phyloP scores from a whole-genome alignment of 1,139 yeast species.

The Candida anutae region DNA sequence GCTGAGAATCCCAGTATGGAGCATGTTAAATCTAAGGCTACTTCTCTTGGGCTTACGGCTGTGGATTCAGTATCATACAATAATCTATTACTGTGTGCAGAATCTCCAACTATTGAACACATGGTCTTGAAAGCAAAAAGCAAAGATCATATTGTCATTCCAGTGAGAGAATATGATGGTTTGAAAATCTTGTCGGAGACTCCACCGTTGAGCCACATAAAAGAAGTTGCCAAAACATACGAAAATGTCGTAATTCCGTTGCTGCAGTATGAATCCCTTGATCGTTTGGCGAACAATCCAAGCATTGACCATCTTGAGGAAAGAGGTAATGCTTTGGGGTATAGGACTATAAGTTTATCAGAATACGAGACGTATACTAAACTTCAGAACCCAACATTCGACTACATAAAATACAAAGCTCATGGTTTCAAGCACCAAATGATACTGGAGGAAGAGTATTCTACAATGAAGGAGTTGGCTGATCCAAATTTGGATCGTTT shows the following conservation, averaged over 20 bases:
- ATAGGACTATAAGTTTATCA: conserved; percentile 6
- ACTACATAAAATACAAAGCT: conserved; percentile 28
- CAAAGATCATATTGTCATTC: conserved; percentile 12
- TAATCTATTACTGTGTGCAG: conserved; percentile 12
- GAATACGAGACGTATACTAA: conserved; percentile 12
- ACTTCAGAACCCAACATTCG: conserved; percentile 12
- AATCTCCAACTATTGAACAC: conserved; percentile 13
- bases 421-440: conserved; percentile 14
- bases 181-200: conserved; percentile 1
- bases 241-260: conserved; percentile 9
- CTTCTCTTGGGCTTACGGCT: conserved; percentile 17
- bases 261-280: conserved; percentile 11
- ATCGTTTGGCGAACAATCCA: conserved; percentile 7
- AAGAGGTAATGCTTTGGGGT: conserved; percentile 1
- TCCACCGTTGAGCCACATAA: conserved; percentile 11
- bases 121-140: conserved; percentile 10
- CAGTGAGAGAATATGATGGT: conserved; percentile 5
- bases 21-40: conserved; percentile 15
- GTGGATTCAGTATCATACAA: conserved; percentile 6
- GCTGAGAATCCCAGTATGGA: conserved; percentile 10
- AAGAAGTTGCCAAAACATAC: conserved; percentile 1
- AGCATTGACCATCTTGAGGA: conserved; percentile 5
- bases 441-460: conserved; percentile 4
- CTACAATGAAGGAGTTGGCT: conserved; percentile 9
- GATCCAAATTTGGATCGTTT: conserved; percentile 23